Percentiles rank a stretch among this genome's conserved stretches.
Evolutionary conservation across 148 eudicot species (phyloP).

Genomic region (Fagopyrum tataricum): DNA sequence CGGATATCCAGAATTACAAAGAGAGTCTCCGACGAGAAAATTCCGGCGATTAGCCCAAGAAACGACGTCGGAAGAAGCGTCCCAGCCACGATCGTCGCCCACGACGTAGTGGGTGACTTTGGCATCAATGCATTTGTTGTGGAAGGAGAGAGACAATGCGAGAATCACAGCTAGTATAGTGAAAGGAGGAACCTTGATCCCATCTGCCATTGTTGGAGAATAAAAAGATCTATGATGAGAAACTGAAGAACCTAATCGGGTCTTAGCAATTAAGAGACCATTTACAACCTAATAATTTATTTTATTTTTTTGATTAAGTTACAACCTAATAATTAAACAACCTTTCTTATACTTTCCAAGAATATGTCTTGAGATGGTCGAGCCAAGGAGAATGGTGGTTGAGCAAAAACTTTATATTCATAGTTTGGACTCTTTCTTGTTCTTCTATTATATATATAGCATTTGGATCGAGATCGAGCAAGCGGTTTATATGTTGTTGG

Average conservation of each 20-base stretch:
- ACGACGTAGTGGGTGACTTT: conserved; percentile 48
- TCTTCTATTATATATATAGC: no score
- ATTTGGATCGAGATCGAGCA: no score
- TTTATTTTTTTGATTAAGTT: background rate
- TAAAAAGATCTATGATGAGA: background rate
- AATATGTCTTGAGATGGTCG: background rate
- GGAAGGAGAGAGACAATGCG: background rate
- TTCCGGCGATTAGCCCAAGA: conserved; percentile 42
- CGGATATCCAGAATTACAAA: conserved; percentile 29
- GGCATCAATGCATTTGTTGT: conserved; percentile 23
- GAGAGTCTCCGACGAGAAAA: conserved; percentile 60
- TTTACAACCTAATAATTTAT: background rate
- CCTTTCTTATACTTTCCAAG: no score
- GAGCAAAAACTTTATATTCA: background rate
- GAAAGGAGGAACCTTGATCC: background rate
- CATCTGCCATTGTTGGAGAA: background rate
- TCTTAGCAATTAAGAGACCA: background rate
- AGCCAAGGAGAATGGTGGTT: background rate
- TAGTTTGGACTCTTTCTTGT: no score
- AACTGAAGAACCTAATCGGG: background rate
- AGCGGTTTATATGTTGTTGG: no score
- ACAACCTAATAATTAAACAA: no score
- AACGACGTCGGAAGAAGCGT: conserved; percentile 33
- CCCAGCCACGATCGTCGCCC: conserved; percentile 59
- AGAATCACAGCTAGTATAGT: background rate